Conservation (phyloP, 2,329 filamentous ascomycete genomes). For the Aspergillus sp. region DNA sequence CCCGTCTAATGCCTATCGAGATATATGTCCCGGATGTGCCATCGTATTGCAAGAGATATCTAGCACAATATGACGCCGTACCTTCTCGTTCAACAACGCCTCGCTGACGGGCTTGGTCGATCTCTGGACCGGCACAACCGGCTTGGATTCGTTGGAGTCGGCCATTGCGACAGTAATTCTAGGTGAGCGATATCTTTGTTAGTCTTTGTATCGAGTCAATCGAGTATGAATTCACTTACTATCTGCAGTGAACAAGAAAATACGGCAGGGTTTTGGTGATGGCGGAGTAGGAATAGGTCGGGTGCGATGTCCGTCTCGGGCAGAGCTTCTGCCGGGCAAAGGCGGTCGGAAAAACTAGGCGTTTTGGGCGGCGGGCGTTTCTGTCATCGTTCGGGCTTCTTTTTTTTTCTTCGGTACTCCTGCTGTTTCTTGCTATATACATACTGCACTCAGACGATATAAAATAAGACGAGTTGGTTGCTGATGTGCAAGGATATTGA, state of each 20-base stretch:
- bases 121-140: slow-evolving; percentile 62
- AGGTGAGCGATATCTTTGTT: slow-evolving; percentile 6
- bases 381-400: slow-evolving; percentile 10
- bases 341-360: slow-evolving; percentile 35
- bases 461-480: not conserved
- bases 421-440: not conserved
- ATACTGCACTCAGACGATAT: not conserved
- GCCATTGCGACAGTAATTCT: slow-evolving; percentile 43
- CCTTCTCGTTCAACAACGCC: slow-evolving; percentile 98
- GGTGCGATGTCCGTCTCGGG: slow-evolving; percentile 11
- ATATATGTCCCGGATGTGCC: not conserved
- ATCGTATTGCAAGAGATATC: not conserved
- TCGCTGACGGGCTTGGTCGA: slow-evolving; percentile 81
- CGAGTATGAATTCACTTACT: slow-evolving; percentile 6
- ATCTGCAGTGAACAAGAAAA: slow-evolving; percentile 5
- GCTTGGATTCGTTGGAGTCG: slow-evolving; percentile 48
- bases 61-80: slow-evolving; percentile 36
- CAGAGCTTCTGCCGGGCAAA: slow-evolving; percentile 23
- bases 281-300: slow-evolving; percentile 17
- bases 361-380: slow-evolving; percentile 2
- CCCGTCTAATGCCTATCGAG: not conserved
- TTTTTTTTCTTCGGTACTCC: slow-evolving; percentile 12
- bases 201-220: slow-evolving; percentile 3
- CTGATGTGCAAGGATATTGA: slow-evolving; percentile 2
- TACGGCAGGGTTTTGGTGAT: slow-evolving; percentile 4